Evolutionary conservation across 2,329 filamentous ascomycete species (phyloP).

Genomic region (Penicillium sp.): DNA sequence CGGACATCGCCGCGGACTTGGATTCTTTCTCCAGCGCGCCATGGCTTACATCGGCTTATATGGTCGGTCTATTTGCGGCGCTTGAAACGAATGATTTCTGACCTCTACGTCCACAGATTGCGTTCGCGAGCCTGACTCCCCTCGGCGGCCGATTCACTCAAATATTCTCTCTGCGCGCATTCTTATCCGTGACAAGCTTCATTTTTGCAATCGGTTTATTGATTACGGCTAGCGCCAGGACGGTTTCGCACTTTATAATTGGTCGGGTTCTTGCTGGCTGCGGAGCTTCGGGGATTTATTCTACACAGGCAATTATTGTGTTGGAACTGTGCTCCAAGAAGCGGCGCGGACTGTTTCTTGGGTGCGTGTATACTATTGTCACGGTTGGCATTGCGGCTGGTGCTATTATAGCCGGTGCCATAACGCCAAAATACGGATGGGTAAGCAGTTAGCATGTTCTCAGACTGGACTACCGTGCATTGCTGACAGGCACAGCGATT

Average conservation of each 20-base stretch:
- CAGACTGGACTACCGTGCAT: neutral
- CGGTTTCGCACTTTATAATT: conserved; percentile 60
- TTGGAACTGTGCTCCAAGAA: conserved; percentile 68
- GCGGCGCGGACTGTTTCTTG: conserved; percentile 68
- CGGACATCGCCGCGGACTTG: conserved; percentile 69
- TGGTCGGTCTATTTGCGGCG: conserved; percentile 42
- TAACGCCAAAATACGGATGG: conserved; percentile 66
- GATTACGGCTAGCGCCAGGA: conserved; percentile 59
- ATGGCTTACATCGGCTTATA: conserved; percentile 78
- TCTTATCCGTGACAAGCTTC: conserved; percentile 30
- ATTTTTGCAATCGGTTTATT: conserved; percentile 60
- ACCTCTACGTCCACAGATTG: conserved; percentile 41
- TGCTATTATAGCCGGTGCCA: conserved; percentile 55
- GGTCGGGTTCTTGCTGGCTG: conserved; percentile 66
- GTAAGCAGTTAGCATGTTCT: conserved; percentile 42
- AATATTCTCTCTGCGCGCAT: conserved; percentile 65
- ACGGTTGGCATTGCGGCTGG: conserved; percentile 61
- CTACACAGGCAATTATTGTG: conserved; percentile 65
- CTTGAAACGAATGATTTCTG: neutral
- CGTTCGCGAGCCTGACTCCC: conserved; percentile 58
- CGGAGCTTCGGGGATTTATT: conserved; percentile 69
- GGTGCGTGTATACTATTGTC: conserved; percentile 68
- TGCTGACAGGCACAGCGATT: conserved; percentile 51
- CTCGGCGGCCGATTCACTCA: conserved; percentile 68
- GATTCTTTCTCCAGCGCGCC: conserved; percentile 68